Base-by-base conservation (phyloP, 2,329 filamentous ascomycete species). In the Clarireedia monteithiana region DNA sequence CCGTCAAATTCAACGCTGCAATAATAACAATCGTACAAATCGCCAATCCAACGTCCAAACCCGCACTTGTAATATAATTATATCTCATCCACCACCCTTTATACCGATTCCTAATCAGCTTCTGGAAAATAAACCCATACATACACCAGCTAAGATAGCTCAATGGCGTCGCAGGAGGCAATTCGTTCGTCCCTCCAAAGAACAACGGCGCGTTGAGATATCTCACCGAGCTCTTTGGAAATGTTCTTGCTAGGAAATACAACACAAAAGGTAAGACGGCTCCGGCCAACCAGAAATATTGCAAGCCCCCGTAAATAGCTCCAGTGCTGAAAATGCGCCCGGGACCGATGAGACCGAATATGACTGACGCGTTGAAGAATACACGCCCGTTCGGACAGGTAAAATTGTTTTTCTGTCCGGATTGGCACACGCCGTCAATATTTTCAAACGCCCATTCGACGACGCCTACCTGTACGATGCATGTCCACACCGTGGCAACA, bases 81-180 rank as follows among this genome's bases (percentile, higher is more conserved):
- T 88, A 90, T 68, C 84, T 81, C 71, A 86, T 74, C 86, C 86
- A 90, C 86, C 86, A 90, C 38, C 83, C 85, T 6, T 77, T 79
- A 70, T 79, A 86, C 60, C 80, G 77, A 57, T 83, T 77, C 67
- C 81, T 80, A 67, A 89, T 79, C 63, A 76, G 82, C 64, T 79
- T 85, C 70, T 89, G 88, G 74, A 89, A 89, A 38, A 84, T 60
- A 53, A 80, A 77, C 7, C 86, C 86, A 7, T 86, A 80, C 67
- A 61, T 5, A 3, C 80, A 84, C 86, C 86, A 89, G 66, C 79
- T 79, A 48, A 87, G 78, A 65, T 88, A 89, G 63, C 83, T 88
- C 59, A 86, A 80, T 0, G 84, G 81, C 0, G 83, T 86, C 0
- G 86, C 86, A 0, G 86, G 85, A 6, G 86, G 86, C 9, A 59